Evolutionary conservation across 2,329 filamentous ascomycete genomes (phyloP).

Genomic region (Epichloe uncinata): DNA sequence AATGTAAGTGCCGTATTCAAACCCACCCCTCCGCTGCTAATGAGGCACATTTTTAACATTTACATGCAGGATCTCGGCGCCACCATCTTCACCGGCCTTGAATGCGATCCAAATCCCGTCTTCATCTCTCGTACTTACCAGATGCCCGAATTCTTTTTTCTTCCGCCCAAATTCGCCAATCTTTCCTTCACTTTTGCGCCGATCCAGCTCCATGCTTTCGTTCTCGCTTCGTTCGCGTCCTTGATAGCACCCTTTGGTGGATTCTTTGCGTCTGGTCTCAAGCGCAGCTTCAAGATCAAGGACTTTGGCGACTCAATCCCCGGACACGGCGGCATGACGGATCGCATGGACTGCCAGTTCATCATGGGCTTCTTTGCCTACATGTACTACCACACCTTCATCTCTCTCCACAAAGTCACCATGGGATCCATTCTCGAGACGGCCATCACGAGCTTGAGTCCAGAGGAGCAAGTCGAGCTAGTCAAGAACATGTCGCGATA

Average conservation of each 20-base stretch:
- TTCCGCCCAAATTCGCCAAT: constrained; percentile 39
- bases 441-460: constrained; percentile 75
- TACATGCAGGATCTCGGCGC: constrained; percentile 61
- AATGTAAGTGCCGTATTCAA: constrained; percentile 40
- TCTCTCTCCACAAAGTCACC: constrained; percentile 73
- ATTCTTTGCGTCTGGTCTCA: constrained; percentile 94
- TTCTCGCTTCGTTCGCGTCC: constrained; percentile 86
- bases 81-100: constrained; percentile 79
- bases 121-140: constrained; percentile 69
- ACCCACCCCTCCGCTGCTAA: not conserved
- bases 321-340: constrained; percentile 93
- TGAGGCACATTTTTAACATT: not conserved
- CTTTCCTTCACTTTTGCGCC: constrained; percentile 65
- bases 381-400: constrained; percentile 98
- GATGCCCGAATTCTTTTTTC: constrained; percentile 61
- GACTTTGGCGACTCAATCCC: constrained; percentile 98
- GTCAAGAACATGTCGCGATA: constrained; percentile 52
- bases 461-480: constrained; percentile 81
- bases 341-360: constrained; percentile 99
- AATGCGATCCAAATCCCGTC: constrained; percentile 83
- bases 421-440: constrained; percentile 82
- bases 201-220: constrained; percentile 85
- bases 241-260: constrained; percentile 95
- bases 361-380: constrained; percentile 99
- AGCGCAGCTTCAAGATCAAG: constrained; percentile 99